Evolutionary conservation across 495 filamentous ascomycete species (phyloP).

Genomic region (Talaromyces nanjingensis): DNA sequence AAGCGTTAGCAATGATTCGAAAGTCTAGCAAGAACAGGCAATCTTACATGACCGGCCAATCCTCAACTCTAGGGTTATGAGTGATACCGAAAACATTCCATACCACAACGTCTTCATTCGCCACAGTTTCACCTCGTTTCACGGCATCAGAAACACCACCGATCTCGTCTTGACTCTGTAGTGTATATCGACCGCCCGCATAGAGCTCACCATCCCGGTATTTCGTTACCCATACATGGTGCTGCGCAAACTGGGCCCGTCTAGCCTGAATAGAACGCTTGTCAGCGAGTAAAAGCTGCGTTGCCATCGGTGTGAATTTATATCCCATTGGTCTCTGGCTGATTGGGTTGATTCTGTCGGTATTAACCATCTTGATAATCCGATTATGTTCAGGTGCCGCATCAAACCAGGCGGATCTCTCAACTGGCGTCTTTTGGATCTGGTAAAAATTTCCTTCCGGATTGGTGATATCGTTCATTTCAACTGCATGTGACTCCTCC

Average conservation of each 20-base stretch:
- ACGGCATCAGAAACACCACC: conserved; percentile 55
- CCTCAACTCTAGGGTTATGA: conserved; percentile 55
- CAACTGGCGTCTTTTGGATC: conserved; percentile 52
- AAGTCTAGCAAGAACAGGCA: not conserved
- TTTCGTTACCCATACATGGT: conserved; percentile 77
- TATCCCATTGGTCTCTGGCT: conserved; percentile 75
- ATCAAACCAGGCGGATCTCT: conserved; percentile 61
- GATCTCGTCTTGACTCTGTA: conserved; percentile 58
- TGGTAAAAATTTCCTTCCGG: conserved; percentile 78
- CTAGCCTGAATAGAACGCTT: conserved; percentile 63
- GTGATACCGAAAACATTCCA: conserved; percentile 57
- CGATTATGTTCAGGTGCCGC: conserved; percentile 60
- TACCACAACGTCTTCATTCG: conserved; percentile 40
- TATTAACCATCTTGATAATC: conserved; percentile 77
- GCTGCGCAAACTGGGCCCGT: conserved; percentile 81
- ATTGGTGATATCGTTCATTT: conserved; percentile 64
- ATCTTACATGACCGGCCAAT: conserved; percentile 62
- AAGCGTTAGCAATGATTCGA: not conserved
- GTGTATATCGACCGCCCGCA: conserved; percentile 80
- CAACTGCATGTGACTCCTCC: conserved; percentile 68
- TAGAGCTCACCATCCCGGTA: conserved; percentile 76
- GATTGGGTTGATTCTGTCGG: conserved; percentile 57
- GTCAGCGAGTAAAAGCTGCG: conserved; percentile 77
- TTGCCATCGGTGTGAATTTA: conserved; percentile 68
- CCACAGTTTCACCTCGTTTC: conserved; percentile 45